Percentiles rank a stretch among this genome's conserved stretches.
phyloP scores from a whole-genome alignment of 768 basidiomycete genomes.

The Mycena vitilis region DNA sequence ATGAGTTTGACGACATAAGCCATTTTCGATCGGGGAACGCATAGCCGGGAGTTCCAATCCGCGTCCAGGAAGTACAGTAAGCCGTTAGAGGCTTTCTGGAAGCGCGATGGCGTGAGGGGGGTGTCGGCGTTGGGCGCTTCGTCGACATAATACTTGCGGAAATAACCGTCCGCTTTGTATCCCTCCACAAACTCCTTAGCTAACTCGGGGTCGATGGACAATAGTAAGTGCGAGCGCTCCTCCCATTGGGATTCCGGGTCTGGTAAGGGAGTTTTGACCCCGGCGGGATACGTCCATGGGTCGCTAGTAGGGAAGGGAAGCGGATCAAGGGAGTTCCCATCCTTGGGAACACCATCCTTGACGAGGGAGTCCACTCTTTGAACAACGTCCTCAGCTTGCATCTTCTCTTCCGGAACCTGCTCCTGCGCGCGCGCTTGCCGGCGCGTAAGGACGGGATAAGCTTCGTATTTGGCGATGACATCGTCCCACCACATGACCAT shows the following conservation, averaged over 20 bases:
- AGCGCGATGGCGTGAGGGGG: not conserved
- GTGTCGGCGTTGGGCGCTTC: not conserved
- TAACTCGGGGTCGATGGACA: not conserved
- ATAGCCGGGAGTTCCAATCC: too few relatives aligned
- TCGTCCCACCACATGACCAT: too few relatives aligned
- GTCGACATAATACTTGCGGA: not conserved
- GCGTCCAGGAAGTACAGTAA: constrained; percentile 24
- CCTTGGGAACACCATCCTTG: too few relatives aligned
- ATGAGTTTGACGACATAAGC: too few relatives aligned
- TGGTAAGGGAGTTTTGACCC: not conserved
- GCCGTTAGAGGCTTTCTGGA: not conserved
- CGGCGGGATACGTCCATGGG: constrained; percentile 5
- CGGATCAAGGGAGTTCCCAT: too few relatives aligned
- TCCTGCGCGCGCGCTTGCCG: too few relatives aligned
- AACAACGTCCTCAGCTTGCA: too few relatives aligned
- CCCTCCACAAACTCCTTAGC: not conserved
- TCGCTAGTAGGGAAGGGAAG: not conserved
- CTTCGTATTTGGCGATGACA: too few relatives aligned
- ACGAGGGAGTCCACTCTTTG: too few relatives aligned
- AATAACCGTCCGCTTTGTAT: not conserved
- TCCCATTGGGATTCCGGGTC: not conserved
- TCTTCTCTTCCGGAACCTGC: too few relatives aligned
- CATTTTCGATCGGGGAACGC: too few relatives aligned
- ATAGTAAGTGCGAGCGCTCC: not conserved
- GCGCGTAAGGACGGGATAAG: too few relatives aligned